Conservation (phyloP, 352 stramenopile species). For the Globisporangium acanthophoron region DNA sequence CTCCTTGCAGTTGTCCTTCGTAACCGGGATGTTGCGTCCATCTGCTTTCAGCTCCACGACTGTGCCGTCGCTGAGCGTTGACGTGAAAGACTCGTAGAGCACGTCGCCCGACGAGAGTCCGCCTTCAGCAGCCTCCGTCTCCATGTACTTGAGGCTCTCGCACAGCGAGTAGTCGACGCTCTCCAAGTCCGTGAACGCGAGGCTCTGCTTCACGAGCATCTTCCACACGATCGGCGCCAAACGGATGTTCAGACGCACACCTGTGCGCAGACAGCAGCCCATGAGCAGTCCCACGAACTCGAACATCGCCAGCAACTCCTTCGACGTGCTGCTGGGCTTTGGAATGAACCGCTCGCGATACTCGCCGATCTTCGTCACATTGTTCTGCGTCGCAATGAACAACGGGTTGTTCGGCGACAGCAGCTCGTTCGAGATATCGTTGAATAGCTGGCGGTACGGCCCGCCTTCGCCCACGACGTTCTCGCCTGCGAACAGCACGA, state of each 20-base stretch:
- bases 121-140: slow-evolving; percentile 16
- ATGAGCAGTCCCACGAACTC: slow-evolving; percentile 77
- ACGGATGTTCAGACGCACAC: slow-evolving; percentile 64
- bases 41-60: slow-evolving; percentile 53
- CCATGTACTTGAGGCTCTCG: slow-evolving; percentile 46
- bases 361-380: slow-evolving; percentile 60
- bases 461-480: slow-evolving; percentile 78
- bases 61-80: slow-evolving; percentile 60
- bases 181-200: slow-evolving; percentile 43
- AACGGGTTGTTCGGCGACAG: slow-evolving; percentile 38
- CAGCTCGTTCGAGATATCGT: slow-evolving; percentile 69
- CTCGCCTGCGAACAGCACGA: slow-evolving; percentile 69
- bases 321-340: slow-evolving; percentile 47
- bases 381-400: slow-evolving; percentile 75
- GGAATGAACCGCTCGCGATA: slow-evolving; percentile 66
- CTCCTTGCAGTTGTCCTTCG: slow-evolving; percentile 66
- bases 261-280: slow-evolving; percentile 74
- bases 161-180: slow-evolving; percentile 28
- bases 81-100: slow-evolving; percentile 68
- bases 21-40: slow-evolving; percentile 43
- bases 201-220: slow-evolving; percentile 69
- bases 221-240: slow-evolving; percentile 77
- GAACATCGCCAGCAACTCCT: slow-evolving; percentile 58
- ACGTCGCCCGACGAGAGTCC: slow-evolving; percentile 21
- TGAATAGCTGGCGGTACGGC: slow-evolving; percentile 76